Conservation (phyloP, 2,329 filamentous ascomycete species). For the Hypoxylon sp. region DNA sequence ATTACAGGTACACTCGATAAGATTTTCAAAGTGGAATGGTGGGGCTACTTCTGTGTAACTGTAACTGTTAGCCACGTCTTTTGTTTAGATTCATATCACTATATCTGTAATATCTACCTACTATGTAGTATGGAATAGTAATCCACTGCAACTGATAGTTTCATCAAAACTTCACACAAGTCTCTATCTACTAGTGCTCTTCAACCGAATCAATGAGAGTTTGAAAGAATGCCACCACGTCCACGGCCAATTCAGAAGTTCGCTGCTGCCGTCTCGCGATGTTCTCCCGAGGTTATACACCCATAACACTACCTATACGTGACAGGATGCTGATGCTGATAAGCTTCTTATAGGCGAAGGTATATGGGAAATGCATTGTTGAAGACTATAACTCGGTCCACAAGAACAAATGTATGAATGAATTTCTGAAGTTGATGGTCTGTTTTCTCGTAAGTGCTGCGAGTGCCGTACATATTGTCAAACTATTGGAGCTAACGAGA, state of each 20-base stretch:
- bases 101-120: not conserved
- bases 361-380: conserved; percentile 92
- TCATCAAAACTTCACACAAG: not conserved
- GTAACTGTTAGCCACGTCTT: not conserved
- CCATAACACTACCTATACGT: not conserved
- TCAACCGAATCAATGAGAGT: not conserved
- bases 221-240: conserved; percentile 53
- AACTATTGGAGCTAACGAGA: conserved; percentile 25
- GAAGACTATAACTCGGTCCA: conserved; percentile 90
- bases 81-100: not conserved
- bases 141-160: not conserved
- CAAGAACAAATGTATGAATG: conserved; percentile 89
- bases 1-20: conserved; percentile 1
- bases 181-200: no score
- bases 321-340: conserved; percentile 4
- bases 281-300: conserved; percentile 64
- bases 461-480: not conserved
- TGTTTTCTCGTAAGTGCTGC: conserved; percentile 79
- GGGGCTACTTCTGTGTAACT: conserved; percentile 18
- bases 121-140: not conserved
- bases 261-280: conserved; percentile 67
- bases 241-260: conserved; percentile 68
- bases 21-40: no score
- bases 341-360: conserved; percentile 72
- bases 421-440: conserved; percentile 88